Evolutionary conservation across 768 basidiomycete genomes (phyloP).

Genomic region (Boletales sp.): DNA sequence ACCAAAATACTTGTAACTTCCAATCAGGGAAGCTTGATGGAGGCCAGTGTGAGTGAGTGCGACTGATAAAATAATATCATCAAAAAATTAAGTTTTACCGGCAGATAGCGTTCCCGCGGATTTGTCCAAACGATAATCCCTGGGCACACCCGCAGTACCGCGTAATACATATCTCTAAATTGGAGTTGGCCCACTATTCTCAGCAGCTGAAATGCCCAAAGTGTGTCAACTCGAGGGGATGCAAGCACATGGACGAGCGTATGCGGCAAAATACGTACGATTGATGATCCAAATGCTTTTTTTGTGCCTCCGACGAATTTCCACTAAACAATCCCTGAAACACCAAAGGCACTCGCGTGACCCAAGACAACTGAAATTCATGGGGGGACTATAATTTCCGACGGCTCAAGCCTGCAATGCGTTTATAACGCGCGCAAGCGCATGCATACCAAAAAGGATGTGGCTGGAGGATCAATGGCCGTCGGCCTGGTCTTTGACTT

Average conservation of each 20-base stretch:
- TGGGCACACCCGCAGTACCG: not conserved
- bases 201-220: slow-evolving; percentile 3
- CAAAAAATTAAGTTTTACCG: slow-evolving; percentile 6
- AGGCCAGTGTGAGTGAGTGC: not conserved
- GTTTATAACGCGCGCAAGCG: slow-evolving; percentile 5
- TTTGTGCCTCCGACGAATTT: not conserved
- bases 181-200: slow-evolving; percentile 5
- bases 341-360: slow-evolving; percentile 17
- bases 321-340: slow-evolving; percentile 10
- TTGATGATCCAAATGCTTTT: slow-evolving; percentile 2
- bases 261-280: slow-evolving; percentile 10
- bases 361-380: slow-evolving; percentile 20
- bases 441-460: slow-evolving; percentile 19
- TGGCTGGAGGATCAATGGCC: slow-evolving; percentile 21
- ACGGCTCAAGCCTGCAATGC: slow-evolving; percentile 4
- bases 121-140: slow-evolving; percentile 8
- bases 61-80: slow-evolving; percentile 2
- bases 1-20: slow-evolving; percentile 6
- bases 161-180: slow-evolving; percentile 7
- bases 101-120: slow-evolving; percentile 21
- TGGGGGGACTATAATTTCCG: slow-evolving; percentile 22
- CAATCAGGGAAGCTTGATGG: slow-evolving; percentile 7
- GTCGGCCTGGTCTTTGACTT: slow-evolving; percentile 10
- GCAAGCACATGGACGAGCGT: not conserved
- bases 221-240: not conserved